phyloP scores from a whole-genome alignment of 2,329 filamentous ascomycete species.

The Hypoxylon sp. region DNA sequence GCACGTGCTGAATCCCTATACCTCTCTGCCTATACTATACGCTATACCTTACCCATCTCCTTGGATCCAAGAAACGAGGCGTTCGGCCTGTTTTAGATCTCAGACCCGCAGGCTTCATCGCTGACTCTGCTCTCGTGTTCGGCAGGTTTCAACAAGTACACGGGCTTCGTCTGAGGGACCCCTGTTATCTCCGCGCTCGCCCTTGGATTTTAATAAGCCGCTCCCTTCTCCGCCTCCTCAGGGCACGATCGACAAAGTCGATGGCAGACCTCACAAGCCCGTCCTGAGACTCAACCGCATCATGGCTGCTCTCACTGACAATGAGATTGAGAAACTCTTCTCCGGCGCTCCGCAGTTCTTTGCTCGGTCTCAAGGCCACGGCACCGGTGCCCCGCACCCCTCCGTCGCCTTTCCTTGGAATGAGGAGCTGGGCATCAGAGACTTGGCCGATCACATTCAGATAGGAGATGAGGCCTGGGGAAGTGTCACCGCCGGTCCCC shows the following conservation, averaged over 20 bases:
- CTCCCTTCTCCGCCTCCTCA: slow-evolving; percentile 61
- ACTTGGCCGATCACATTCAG: slow-evolving; percentile 70
- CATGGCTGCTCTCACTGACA: slow-evolving; percentile 65
- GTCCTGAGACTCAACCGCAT: slow-evolving; percentile 63
- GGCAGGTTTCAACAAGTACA: slow-evolving; percentile 37
- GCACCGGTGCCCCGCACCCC: slow-evolving; percentile 66
- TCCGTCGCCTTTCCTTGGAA: slow-evolving; percentile 74
- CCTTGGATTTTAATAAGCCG: slow-evolving; percentile 62
- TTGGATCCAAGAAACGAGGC: slow-evolving; percentile 1
- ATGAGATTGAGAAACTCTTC: slow-evolving; percentile 73
- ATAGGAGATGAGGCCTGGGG: slow-evolving; percentile 71
- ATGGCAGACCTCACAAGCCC: slow-evolving; percentile 52
- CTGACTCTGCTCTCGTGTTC: slow-evolving; percentile 25
- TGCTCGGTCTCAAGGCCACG: slow-evolving; percentile 66
- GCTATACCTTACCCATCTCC: not conserved
- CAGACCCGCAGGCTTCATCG: not conserved
- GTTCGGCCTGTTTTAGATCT: slow-evolving; percentile 1
- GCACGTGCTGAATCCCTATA: slow-evolving; percentile 24
- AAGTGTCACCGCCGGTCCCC: slow-evolving; percentile 68
- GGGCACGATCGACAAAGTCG: slow-evolving; percentile 50
- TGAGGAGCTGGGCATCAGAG: slow-evolving; percentile 65
- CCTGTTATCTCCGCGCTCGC: slow-evolving; percentile 45
- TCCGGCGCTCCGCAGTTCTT: slow-evolving; percentile 79
- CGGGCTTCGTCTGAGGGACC: slow-evolving; percentile 38
- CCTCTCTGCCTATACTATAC: not conserved